phyloP scores from a whole-genome alignment of 768 basidiomycete species.

The Ramaria rubella region DNA sequence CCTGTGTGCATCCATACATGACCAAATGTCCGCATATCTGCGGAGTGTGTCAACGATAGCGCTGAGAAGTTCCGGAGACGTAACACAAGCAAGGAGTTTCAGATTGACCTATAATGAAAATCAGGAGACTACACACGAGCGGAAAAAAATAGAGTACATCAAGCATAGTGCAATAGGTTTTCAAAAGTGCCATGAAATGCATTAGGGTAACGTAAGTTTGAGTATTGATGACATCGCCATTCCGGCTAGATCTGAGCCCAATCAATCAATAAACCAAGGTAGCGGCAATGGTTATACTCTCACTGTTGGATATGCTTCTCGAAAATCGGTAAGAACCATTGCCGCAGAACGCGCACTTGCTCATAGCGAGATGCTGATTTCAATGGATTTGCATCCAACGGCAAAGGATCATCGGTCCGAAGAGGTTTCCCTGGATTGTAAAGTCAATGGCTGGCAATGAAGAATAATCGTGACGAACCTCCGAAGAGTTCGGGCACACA shows the following conservation, averaged over 20 bases:
- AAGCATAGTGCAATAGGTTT: slow-evolving; percentile 61
- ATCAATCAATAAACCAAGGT: neutral
- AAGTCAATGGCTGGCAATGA: neutral
- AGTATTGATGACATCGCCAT: slow-evolving; percentile 27
- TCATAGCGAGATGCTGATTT: slow-evolving; percentile 61
- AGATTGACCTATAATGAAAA: slow-evolving; percentile 26
- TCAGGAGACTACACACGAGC: slow-evolving; percentile 27
- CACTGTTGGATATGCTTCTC: slow-evolving; percentile 38
- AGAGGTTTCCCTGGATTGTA: slow-evolving; percentile 28
- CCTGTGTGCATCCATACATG: slow-evolving; percentile 60
- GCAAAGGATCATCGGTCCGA: slow-evolving; percentile 19
- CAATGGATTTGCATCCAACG: slow-evolving; percentile 25
- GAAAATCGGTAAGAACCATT: slow-evolving; percentile 71
- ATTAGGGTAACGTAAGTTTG: slow-evolving; percentile 51
- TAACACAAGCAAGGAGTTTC: slow-evolving; percentile 44
- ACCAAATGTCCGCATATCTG: slow-evolving; percentile 68
- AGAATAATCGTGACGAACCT: slow-evolving; percentile 31
- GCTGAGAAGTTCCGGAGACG: slow-evolving; percentile 45
- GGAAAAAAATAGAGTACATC: slow-evolving; percentile 42
- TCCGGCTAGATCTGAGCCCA: neutral
- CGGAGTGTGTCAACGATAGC: slow-evolving; percentile 67
- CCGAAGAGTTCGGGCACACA: slow-evolving; percentile 64
- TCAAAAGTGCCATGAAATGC: slow-evolving; percentile 53
- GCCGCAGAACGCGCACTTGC: slow-evolving; percentile 60
- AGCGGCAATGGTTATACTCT: neutral